These are phyloP conservation scores for Diaporthe capsici DNA, from an alignment of 2,329 filamentous ascomycete species.

Conservation along the genomic window DNA sequence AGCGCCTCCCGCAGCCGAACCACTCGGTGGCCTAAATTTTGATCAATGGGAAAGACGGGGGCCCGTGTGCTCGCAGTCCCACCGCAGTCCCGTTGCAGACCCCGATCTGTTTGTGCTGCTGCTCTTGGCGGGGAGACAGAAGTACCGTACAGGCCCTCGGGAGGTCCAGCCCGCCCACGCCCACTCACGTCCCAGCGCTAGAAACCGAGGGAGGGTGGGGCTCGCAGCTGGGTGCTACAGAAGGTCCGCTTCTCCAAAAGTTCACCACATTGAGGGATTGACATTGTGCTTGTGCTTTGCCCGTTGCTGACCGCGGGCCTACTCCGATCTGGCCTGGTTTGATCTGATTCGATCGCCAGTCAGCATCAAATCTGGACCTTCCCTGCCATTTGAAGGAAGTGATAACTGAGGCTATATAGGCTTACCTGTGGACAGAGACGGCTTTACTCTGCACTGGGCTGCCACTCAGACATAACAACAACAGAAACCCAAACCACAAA, in stretches of 20 bases:
- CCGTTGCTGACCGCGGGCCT: background rate
- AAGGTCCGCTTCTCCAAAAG: constrained; percentile 35
- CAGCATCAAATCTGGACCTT: constrained; percentile 26
- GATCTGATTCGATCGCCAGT: constrained; percentile 6
- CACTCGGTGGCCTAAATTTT: background rate
- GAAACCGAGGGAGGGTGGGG: constrained; percentile 21
- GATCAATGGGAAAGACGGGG: background rate
- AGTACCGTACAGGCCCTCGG: constrained; percentile 34
- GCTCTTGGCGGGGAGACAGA: constrained; percentile 31
- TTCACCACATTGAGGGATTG: constrained; percentile 32
- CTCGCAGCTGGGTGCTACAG: constrained; percentile 32
- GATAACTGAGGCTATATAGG: constrained; percentile 27
- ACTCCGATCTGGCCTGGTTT: background rate
- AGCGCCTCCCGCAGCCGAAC: background rate
- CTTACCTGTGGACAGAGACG: background rate
- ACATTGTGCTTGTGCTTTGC: background rate
- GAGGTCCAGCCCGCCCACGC: background rate
- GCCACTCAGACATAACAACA: background rate
- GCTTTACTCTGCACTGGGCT: background rate
- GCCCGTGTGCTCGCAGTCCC: background rate
- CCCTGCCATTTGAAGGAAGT: constrained; percentile 17
- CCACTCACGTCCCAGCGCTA: constrained; percentile 21
- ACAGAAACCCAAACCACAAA: background rate
- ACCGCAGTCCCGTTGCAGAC: background rate
- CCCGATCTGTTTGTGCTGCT: constrained; percentile 1